Percentiles rank a stretch among this genome's conserved stretches.
These are phyloP conservation scores for Wickerhamomyces tratensis DNA, from an alignment of 805 yeast species.

Conservation along the genomic window DNA sequence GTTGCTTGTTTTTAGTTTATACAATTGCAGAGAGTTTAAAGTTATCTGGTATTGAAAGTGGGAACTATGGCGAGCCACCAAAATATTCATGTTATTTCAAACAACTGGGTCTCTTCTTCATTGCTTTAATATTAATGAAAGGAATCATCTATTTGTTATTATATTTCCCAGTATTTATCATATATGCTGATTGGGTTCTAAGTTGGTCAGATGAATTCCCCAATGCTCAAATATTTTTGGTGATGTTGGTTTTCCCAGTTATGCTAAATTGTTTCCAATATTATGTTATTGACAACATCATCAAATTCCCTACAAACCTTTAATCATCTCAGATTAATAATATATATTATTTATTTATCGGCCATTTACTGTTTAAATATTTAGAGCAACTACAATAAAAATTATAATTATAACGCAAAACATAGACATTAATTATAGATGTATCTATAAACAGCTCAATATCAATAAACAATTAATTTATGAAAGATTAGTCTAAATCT, in stretches of 20 bases:
- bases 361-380: no score
- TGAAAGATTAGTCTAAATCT: conserved; percentile 21
- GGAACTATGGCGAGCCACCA: conserved; percentile 53
- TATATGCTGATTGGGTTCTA: conserved; percentile 61
- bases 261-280: conserved; percentile 68
- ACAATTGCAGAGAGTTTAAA: conserved; percentile 21
- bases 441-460: not conserved
- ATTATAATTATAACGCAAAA: no score
- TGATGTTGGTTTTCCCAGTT: conserved; percentile 75
- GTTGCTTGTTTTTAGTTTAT: conserved; percentile 42
- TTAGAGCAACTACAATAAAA: no score
- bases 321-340: not conserved
- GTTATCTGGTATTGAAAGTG: conserved; percentile 36
- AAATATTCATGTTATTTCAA: conserved; percentile 53
- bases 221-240: conserved; percentile 75
- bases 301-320: conserved; percentile 36
- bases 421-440: no score
- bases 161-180: conserved; percentile 57
- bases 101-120: conserved; percentile 61
- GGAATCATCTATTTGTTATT: conserved; percentile 45
- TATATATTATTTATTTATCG: no score
- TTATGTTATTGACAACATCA: conserved; percentile 62
- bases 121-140: conserved; percentile 59
- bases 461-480: not conserved
- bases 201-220: conserved; percentile 82